Base-by-base conservation (phyloP, 2,329 filamentous ascomycete genomes). In the Penicillium glabrum region DNA sequence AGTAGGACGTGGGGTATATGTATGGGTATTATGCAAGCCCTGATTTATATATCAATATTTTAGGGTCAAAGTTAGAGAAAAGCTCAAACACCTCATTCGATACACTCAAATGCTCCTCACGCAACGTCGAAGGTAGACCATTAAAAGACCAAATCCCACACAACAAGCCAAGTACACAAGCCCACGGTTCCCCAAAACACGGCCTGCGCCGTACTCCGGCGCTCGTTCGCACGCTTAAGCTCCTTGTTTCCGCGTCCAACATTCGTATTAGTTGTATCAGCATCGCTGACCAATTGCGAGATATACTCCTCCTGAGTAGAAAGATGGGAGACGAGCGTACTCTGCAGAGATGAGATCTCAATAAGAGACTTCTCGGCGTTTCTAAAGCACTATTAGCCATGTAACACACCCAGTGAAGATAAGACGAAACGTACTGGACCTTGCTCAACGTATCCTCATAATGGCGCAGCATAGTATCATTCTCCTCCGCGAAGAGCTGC, bases 361-460 rank as follows among this genome's bases (percentile, higher is more conserved):
- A 96, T 75, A 6, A 99, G 83, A 1, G 92, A 96, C 72, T 90
- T 91, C 73, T 99, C 92, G 0, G 92, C 92, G 26, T 89, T 89
- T 69, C 91, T 96, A 45, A 7, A n/a, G 19, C 39, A 41, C 35
- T 2, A 27, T 33, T 16, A 31, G 6, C 35, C 1, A 35, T 11
- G 19, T 8, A 39, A 10, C 8, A 64, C 53, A 29, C 27, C 61
- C 35, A 26, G 9, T 7, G 14, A 27, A 27, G n/a, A 4, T 23
- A 47, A 39, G 10, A 46, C 3, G 19, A 26, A 19, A 83, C 89
- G 53, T 84, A 96, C 90, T 89, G 90, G 64, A 98, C 91, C 82
- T 98, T 95, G 74, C 93, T 89, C 72, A 98, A 79, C n/a, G 90
- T 92, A 76, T 89, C 91, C 75, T 97, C 91, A 74, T 96, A 96